Base-by-base conservation (phyloP, 139 green algal species). In the Zygnema cylindricum region DNA sequence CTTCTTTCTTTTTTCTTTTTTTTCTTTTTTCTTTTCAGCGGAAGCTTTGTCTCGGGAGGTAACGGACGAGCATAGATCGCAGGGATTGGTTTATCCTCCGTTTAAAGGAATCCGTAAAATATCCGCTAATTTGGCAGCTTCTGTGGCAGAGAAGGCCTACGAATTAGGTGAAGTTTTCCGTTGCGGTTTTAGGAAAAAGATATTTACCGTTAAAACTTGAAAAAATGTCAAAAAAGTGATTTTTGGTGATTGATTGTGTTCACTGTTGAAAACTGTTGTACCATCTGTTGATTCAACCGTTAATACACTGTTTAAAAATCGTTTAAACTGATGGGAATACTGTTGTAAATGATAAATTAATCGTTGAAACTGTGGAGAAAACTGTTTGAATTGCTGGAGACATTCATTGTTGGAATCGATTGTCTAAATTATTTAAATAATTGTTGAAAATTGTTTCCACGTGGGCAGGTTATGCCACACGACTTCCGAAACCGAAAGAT, bases 21-120 rank as follows among this genome's bases (percentile, higher is more conserved):
- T 84, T 16, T 42, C 2, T 84, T 84, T 33, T 2, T 30, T 1
- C 30, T 2, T 33, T 87, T 71, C 85, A 90, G 85, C 85, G 39
- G 85, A 90, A 1, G 49, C 85, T 16, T 42, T 90, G 43, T 71
- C 85, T 23, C 3, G 42, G 23, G 36, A 88, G 41, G 86, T 90
- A 40, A 90, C 82, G 21, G 86, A 90, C 54, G 81, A 87, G n/a
- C 36, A 90, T 77, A 32, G 86, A n/a, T 54, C 40, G 32, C 16
- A 89, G 41, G 77, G 86, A 30, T 43, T 77, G 25, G 81, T 90
- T 7, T 90, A 81, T 81, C 86, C 86, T 33, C 86, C 86, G 55
- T 81, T 90, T 1, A 55, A 11, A 43, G 36, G 30, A 22, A 90
- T 90, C 22, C 77, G 86, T 21, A 35, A 79, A 7, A 89, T 90